Evolutionary conservation across 495 filamentous ascomycete species (phyloP), one percentile per base, ranked within the genome.

Genomic region (Mytilinidion resinicola): DNA sequence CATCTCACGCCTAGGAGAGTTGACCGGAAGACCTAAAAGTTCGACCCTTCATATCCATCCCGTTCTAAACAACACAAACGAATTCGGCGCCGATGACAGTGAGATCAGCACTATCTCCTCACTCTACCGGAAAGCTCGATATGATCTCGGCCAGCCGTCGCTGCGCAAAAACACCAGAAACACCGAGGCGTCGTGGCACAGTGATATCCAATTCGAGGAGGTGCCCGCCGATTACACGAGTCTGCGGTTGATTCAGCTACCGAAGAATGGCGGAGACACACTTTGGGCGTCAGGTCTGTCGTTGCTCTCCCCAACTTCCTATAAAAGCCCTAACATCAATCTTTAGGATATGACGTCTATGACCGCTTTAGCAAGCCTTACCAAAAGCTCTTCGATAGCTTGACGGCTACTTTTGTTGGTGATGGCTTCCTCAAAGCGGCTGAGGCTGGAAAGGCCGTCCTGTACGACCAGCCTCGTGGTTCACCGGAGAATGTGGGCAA

Each of bases 311-410:
- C 25, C 25, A 30, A 30, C 25, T 30, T 30, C 25, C 25, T 30
- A 2, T 6, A 30, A 30, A 2, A 30, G 25, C 25, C 25, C 25
- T 30, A 6, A 30, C 25, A 30, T 30, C 25, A 30, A 30, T 30
- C 25, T 30, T 30, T 30, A 30, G 85, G 85, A n/a, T 90, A 90
- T 65, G 87, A 90, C 59, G 74, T 89, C 10, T 91, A 88, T 70
- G 88, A 91, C 70, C 82, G 86, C 9, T 74, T 91, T 64, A 86
- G 83, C 1, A 68, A 77, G n/a, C 74, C 82, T 0, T 80, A 85
- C 55, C 83, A 80, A 46, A 71, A 72, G 34, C 88, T 89, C 72
- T 73, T 90, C 5, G 87, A 91, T 55, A 69, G 72, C 0, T 67
- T 92, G 9, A 88, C 85, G 0, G 85, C 82, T 4, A 85, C 83